Evolutionary conservation across 345 rosid species (phyloP).

Genomic region (Syzygium aqueum): DNA sequence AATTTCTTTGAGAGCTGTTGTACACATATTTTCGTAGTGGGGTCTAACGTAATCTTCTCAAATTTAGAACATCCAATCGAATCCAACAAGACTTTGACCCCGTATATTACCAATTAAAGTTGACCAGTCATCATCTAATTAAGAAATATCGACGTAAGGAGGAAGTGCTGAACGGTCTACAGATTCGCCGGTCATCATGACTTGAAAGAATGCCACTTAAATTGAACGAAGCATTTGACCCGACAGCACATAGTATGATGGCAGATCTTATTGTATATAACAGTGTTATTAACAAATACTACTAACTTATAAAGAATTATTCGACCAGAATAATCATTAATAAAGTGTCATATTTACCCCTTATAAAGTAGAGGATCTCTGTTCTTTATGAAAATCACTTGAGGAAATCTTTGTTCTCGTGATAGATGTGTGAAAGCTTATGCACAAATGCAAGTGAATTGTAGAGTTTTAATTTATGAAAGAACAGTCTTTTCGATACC

Average conservation of each 20-base stretch:
- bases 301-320: background rate
- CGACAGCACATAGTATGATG: background rate
- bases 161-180: background rate
- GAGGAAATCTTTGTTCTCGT: background rate
- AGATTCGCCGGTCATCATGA: background rate
- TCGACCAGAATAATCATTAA: background rate
- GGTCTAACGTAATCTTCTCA: background rate
- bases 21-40: background rate
- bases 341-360: background rate
- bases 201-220: background rate
- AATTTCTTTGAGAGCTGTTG: background rate
- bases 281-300: background rate
- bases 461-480: background rate
- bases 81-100: background rate
- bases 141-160: background rate
- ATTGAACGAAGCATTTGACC: background rate
- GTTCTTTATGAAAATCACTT: background rate
- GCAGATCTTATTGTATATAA: background rate
- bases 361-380: background rate
- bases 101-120: background rate
- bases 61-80: background rate
- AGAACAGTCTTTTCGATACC: background rate
- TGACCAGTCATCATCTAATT: background rate
- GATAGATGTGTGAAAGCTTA: background rate
- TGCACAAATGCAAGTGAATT: background rate